phyloP scores from a whole-genome alignment of 2,329 filamentous ascomycete genomes.

The Claviceps sp. region DNA sequence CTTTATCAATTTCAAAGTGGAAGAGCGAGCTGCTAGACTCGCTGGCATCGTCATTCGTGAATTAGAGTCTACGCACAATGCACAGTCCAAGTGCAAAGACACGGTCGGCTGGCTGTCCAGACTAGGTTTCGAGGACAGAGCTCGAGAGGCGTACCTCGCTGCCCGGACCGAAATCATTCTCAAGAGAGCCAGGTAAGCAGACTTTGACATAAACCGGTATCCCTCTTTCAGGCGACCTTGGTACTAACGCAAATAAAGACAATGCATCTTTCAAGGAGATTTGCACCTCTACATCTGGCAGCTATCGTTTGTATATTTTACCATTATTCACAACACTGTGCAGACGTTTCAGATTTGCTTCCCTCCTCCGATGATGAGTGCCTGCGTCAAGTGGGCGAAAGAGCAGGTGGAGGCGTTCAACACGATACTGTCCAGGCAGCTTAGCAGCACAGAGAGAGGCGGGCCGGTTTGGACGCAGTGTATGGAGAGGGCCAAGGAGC shows the following conservation, averaged over 20 bases:
- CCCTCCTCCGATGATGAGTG: conserved; percentile 74
- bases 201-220: too few relatives aligned
- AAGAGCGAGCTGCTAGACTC: conserved; percentile 67
- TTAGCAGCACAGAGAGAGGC: conserved; percentile 72
- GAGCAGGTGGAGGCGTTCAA: conserved; percentile 89
- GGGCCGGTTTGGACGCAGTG: conserved; percentile 70
- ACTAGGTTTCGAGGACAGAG: conserved; percentile 80
- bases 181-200: conserved; percentile 59
- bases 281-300: conserved; percentile 90
- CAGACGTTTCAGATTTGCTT: conserved; percentile 81
- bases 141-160: conserved; percentile 73
- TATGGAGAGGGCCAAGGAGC: conserved; percentile 66
- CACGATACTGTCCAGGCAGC: conserved; percentile 62
- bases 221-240: too few relatives aligned
- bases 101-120: conserved; percentile 76
- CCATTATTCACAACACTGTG: conserved; percentile 84
- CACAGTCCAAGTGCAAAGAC: conserved; percentile 61
- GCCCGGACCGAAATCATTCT: conserved; percentile 67
- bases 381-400: conserved; percentile 97
- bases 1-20: conserved; percentile 82
- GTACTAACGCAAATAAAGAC: conserved; percentile 33
- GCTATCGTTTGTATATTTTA: conserved; percentile 91
- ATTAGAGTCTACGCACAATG: conserved; percentile 63
- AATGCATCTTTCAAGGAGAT: conserved; percentile 91
- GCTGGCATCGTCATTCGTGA: conserved; percentile 65